These are phyloP conservation scores for Aaosphaeria pasadenensis DNA, from an alignment of 2,329 filamentous ascomycete genomes.

Conservation along the genomic window DNA sequence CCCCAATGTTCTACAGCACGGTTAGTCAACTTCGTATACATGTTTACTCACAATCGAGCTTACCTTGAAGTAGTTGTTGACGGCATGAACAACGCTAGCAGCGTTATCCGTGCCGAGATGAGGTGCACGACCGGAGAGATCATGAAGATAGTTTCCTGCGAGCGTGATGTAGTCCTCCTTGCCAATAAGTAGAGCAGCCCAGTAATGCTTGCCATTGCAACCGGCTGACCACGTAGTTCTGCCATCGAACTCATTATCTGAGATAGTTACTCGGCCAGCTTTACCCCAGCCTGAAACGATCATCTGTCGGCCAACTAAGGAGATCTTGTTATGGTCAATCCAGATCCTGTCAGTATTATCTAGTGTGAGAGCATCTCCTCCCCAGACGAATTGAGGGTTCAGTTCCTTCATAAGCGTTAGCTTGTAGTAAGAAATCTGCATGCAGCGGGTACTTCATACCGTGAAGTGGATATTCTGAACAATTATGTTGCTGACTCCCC, in stretches of 20 bases:
- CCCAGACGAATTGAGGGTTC: constrained; percentile 35
- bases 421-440: too few relatives aligned
- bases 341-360: constrained; percentile 24
- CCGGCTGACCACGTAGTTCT: background rate
- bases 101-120: constrained; percentile 50
- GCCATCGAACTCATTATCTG: background rate
- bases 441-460: too few relatives aligned
- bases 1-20: constrained; percentile 53
- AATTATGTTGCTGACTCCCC: constrained; percentile 53
- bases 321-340: constrained; percentile 42
- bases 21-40: constrained; percentile 23
- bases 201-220: constrained; percentile 55
- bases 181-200: constrained; percentile 58
- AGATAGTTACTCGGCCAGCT: constrained; percentile 18
- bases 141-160: constrained; percentile 61
- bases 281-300: constrained; percentile 56
- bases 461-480: constrained; percentile 45
- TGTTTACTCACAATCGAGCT: constrained; percentile 21
- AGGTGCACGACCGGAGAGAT: constrained; percentile 55
- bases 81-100: constrained; percentile 54
- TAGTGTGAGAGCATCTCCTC: constrained; percentile 33
- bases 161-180: constrained; percentile 56
- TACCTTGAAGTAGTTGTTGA: constrained; percentile 62
- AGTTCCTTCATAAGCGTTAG: constrained; percentile 11
- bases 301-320: constrained; percentile 59